Evolutionary conservation across 768 basidiomycete genomes (phyloP).

Genomic region (Mycena indigotica): DNA sequence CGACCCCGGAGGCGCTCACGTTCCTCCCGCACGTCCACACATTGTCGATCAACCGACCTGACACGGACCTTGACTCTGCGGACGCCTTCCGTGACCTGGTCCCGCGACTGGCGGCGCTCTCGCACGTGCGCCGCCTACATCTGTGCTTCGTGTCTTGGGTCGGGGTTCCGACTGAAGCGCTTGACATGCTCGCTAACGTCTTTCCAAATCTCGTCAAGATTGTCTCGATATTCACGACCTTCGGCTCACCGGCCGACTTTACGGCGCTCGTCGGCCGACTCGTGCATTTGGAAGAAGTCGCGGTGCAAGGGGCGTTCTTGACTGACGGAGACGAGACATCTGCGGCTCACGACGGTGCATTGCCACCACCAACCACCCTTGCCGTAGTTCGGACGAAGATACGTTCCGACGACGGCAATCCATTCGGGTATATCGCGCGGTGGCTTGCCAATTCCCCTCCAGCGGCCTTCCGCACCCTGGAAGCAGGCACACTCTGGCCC

Average conservation of each 20-base stretch:
- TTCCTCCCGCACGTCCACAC: background rate
- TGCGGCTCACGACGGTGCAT: background rate
- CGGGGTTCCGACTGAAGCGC: background rate
- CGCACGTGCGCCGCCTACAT: background rate
- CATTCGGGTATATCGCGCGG: background rate
- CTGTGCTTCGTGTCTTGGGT: background rate
- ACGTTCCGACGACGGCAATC: background rate
- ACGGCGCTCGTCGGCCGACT: constrained; percentile 1
- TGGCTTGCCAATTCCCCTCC: background rate
- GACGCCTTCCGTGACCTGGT: background rate
- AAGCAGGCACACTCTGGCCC: background rate
- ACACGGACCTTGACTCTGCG: background rate
- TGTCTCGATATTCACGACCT: background rate
- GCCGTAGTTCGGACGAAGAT: background rate
- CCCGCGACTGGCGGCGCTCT: background rate
- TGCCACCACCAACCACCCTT: background rate
- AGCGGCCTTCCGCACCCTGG: constrained; percentile 1
- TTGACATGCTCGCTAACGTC: background rate
- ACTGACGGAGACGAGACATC: background rate
- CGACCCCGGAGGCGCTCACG: constrained; percentile 1
- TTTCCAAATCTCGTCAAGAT: constrained; percentile 2
- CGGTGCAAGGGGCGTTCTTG: background rate
- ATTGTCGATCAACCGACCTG: background rate
- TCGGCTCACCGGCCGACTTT: background rate
- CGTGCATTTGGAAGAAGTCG: background rate